These are phyloP conservation scores for Phlyctochytrium planicorne DNA, from an alignment of 192 early-diverging fungal genomes.

Conservation along the genomic window DNA sequence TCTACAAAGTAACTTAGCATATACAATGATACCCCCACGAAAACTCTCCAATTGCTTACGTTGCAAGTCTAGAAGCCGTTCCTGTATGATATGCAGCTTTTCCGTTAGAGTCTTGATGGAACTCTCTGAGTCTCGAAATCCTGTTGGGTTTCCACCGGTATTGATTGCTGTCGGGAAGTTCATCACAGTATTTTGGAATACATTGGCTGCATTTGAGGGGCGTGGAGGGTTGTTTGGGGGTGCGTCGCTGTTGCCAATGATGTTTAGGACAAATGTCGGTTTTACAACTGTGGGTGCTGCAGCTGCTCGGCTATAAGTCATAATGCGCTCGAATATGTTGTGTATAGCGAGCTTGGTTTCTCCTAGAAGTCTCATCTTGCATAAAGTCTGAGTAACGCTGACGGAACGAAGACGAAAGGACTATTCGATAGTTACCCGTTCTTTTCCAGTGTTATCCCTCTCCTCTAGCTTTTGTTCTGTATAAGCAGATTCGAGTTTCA, in stretches of 20 bases:
- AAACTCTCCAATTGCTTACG: conserved; percentile 31
- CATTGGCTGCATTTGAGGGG: conserved; percentile 3
- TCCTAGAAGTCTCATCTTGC: conserved; percentile 49
- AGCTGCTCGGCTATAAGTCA: conserved; percentile 5
- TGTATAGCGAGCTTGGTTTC: conserved; percentile 63
- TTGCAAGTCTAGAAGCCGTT: conserved; percentile 51
- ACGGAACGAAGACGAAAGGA: conserved; percentile 6
- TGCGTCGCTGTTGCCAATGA: too few relatives aligned
- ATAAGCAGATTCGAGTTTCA: conserved; percentile 53
- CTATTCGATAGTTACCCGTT: conserved; percentile 37
- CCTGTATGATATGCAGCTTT: conserved; percentile 55
- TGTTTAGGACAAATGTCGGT: not conserved
- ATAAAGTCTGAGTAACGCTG: not conserved
- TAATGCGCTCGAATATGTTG: conserved; percentile 54
- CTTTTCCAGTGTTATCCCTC: conserved; percentile 54
- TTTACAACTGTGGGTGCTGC: conserved; percentile 1
- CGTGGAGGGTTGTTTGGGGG: conserved; percentile 6
- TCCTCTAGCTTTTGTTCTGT: conserved; percentile 51
- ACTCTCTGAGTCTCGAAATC: conserved; percentile 23
- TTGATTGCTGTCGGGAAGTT: conserved; percentile 10
- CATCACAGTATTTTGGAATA: too few relatives aligned
- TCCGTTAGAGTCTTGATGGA: conserved; percentile 39
- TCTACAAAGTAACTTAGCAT: conserved; percentile 13
- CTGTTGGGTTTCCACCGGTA: conserved; percentile 12
- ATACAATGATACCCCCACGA: not conserved